Base-by-base conservation (phyloP, 148 eudicot genomes). In the Silene latifolia region DNA sequence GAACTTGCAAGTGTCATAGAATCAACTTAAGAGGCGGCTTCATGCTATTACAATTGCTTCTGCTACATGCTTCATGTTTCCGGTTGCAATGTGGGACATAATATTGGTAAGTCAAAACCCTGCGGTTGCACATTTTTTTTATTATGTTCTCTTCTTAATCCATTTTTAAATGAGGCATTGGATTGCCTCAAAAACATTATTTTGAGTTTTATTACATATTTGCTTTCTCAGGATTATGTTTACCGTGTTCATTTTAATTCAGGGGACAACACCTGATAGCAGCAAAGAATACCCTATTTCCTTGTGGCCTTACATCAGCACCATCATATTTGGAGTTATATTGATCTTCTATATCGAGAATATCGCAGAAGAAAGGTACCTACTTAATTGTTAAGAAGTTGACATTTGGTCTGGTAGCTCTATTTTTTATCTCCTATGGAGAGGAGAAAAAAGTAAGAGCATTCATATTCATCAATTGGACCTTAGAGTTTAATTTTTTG, bases 41-140 rank as follows among this genome's bases (percentile, higher is more conserved):
- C 88, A 94, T 86, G 92, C 97, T 65, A 87, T 94, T 74, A 90
- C 97, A 69, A 82, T 94, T 80, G 87, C 98, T 83, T 87, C 98
- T 84, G 98, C 98, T 71, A 88, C 93, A 51, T 92, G 98, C 81
- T 95, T 95, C 85, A 90, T 95, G 78, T 95, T 95, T 86, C 98
- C 98, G 27, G 91, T 92, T 61, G 97, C 97, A 68, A 95, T 92
- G 93, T 95, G 98, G 98, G 93, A 91, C 80, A 74, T 92, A 82
- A 92, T 95, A 68, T 76, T 88, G 74, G 98, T 94, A 86, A 85
- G 61, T 87, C 77, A 61, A 57, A 35, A 68, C 64, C 74, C 60
- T 72, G 19, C 8, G 39, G 35, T 51, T 20, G 72, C 64, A 44
- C 58, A 67, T 53, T 46, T 27, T 4, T 12, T 11, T 61, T 8